Base-by-base conservation (phyloP, 148 eudicot genomes). In the Silene latifolia region DNA sequence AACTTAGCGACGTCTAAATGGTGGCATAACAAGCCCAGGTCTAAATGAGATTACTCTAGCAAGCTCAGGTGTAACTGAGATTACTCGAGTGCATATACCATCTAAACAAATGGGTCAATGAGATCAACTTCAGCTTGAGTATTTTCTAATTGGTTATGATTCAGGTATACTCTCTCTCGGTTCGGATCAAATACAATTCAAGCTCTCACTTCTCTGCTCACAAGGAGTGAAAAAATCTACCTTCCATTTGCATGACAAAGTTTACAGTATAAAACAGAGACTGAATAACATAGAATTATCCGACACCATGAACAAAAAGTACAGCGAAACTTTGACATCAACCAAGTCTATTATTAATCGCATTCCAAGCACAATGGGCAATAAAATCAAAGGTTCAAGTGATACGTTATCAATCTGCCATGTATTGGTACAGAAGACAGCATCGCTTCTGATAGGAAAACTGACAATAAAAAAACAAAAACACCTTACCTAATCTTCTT, bases 331-430 rank as follows among this genome's bases (percentile, higher is more conserved):
- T n/a, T 44, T 19, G 8, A 18, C 32, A 23, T 74, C 47, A 25
- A 54, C 8, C 44, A 61, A 10, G 71, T 15, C 62, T 10, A 1
- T 14, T 77, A 13, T 20, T 77, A 24, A 42, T 21, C 48, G 63
- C 63, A 71, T 72, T 69, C 0, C 62, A n/a, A 51, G 12, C 61
- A 47, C 54, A 66, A 59, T n/a, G 73, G 29, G 67, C 6, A n/a
- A 19, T n/a, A 60, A 72, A 23, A 25, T 46, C 4, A 51, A 39
- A 47, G 3, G 70, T 44, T 73, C 48, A 18, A 57, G 67, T 56
- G 44, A 78, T 7, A 35, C 19, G 46, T 71, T 71, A 71, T 72
- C 71, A 59, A 72, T 57, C 25, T 29, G 39, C 9, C 61, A 46
- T 23, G 14, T 8, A 46, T 42, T 9, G 7, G 12, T 0, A 48